These are phyloP conservation scores for Penicillium vulpinum DNA, from an alignment of 2,329 filamentous ascomycete genomes.

Conservation along the genomic window DNA sequence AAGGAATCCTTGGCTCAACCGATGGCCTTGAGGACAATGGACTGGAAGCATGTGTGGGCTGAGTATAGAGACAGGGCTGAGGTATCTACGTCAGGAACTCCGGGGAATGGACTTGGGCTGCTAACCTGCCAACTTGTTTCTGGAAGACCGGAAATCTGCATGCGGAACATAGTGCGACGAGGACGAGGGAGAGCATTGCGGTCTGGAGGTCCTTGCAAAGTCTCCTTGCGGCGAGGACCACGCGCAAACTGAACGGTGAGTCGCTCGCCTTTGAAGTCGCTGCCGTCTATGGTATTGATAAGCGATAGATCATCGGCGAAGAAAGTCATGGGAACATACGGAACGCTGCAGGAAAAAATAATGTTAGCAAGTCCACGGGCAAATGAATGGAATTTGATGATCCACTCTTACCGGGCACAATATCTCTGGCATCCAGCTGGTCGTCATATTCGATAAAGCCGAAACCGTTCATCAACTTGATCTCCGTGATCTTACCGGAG, in stretches of 20 bases:
- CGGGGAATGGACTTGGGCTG: constrained; percentile 44
- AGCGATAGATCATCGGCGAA: constrained; percentile 40
- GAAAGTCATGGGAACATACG: constrained; percentile 61
- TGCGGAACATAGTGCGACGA: constrained; percentile 89
- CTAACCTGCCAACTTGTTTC: constrained; percentile 99
- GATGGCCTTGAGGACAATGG: constrained; percentile 12
- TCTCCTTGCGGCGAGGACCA: constrained; percentile 71
- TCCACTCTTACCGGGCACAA: constrained; percentile 80
- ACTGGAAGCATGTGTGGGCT: constrained; percentile 12
- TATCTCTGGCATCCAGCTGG: constrained; percentile 95
- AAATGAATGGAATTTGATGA: constrained; percentile 8
- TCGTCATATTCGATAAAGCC: constrained; percentile 99
- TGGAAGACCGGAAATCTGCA: constrained; percentile 96
- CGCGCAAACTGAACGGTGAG: constrained; percentile 98
- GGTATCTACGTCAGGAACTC: constrained; percentile 26
- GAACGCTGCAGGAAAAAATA: constrained; percentile 50
- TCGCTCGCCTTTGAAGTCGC: constrained; percentile 96
- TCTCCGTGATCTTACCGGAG: constrained; percentile 95
- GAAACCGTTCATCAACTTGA: constrained; percentile 99
- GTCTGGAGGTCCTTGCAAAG: constrained; percentile 63
- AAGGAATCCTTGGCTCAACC: constrained; percentile 13
- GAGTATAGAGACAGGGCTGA: constrained; percentile 18
- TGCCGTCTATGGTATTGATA: constrained; percentile 69
- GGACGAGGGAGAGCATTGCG: constrained; percentile 71
- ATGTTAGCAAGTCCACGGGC: constrained; percentile 21